These are phyloP conservation scores for Elymus sibiricus DNA, from an alignment of 176 grass and related monocot species.

Conservation along the genomic window DNA sequence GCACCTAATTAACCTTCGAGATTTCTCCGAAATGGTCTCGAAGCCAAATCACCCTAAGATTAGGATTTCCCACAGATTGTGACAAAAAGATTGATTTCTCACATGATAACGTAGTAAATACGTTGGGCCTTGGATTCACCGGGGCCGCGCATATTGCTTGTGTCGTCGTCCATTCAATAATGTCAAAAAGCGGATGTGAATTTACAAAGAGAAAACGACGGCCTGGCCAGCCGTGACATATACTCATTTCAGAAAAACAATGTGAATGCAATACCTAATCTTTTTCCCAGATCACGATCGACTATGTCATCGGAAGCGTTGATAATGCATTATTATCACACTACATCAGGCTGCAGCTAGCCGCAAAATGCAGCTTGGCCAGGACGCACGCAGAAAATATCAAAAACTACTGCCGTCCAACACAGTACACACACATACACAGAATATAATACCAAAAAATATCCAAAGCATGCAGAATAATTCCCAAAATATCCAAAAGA, in stretches of 20 bases:
- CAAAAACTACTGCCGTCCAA: neutral
- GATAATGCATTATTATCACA: too few relatives aligned
- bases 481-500: neutral
- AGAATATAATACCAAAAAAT: neutral
- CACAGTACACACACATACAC: neutral
- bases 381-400: neutral
- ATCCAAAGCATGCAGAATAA: neutral
- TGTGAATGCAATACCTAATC: too few relatives aligned
- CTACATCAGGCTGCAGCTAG: too few relatives aligned
- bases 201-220: neutral
- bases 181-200: slow-evolving; percentile 21
- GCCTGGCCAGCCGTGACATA: too few relatives aligned
- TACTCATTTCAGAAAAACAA: too few relatives aligned
- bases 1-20: neutral
- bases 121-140: too few relatives aligned
- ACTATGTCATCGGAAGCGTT: too few relatives aligned
- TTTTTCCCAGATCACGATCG: too few relatives aligned
- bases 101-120: neutral
- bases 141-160: neutral
- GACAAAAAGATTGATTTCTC: too few relatives aligned
- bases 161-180: neutral
- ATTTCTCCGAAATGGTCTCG: neutral
- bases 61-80: neutral
- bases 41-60: neutral
- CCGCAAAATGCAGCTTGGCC: too few relatives aligned